phyloP scores from a whole-genome alignment of 495 filamentous ascomycete genomes.

The Chaetomium cochliodes region DNA sequence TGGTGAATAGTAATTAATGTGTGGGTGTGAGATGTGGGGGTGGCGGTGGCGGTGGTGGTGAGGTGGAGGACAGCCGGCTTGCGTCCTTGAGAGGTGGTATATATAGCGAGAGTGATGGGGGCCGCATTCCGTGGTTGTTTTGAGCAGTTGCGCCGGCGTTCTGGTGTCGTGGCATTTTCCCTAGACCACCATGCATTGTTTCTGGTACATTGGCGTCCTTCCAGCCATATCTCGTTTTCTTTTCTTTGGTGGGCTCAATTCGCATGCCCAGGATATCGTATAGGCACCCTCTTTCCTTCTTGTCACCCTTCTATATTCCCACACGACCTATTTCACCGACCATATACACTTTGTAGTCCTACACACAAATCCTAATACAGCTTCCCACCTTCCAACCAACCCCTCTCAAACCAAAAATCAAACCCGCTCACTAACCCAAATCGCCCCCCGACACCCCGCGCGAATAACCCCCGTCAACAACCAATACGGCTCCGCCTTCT shows the following conservation, averaged over 20 bases:
- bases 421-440: slow-evolving; percentile 88
- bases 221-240: too few species aligned
- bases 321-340: neutral
- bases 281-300: neutral
- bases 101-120: neutral
- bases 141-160: neutral
- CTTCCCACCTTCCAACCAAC: too few species aligned
- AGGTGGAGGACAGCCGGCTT: neutral
- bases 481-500: slow-evolving; percentile 83
- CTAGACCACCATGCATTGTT: neutral
- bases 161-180: neutral
- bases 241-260: neutral
- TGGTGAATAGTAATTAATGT: slow-evolving; percentile 14
- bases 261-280: slow-evolving; percentile 1
- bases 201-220: neutral
- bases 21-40: neutral
- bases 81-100: neutral
- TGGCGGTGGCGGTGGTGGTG: too few species aligned
- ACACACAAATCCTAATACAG: slow-evolving; percentile 7
- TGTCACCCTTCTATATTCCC: neutral
- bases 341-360: slow-evolving; percentile 10
- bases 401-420: neutral
- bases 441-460: slow-evolving; percentile 82
- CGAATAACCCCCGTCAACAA: slow-evolving; percentile 85
- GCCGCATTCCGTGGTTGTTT: neutral